Evolutionary conservation across 225 moss, liverwort and hornwort genomes (phyloP).

Genomic region (Polytrichum commune): DNA sequence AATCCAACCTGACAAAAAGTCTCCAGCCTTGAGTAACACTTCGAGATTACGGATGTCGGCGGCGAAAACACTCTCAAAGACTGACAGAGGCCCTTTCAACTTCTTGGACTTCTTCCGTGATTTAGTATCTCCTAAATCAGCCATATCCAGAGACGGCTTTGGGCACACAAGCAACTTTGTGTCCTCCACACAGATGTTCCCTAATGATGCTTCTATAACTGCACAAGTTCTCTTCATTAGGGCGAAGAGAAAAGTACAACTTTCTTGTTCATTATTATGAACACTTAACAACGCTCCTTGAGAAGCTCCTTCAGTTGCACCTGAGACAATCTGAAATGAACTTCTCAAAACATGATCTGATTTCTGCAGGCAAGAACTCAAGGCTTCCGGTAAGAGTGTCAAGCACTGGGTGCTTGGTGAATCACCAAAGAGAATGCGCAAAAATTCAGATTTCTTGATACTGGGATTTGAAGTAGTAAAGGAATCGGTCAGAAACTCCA

Average conservation of each 20-base stretch:
- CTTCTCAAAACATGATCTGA: not conserved
- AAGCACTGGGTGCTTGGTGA: conserved; percentile 28
- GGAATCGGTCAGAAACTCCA: conserved; percentile 43
- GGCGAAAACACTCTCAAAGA: conserved; percentile 26
- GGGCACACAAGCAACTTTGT: conserved; percentile 33
- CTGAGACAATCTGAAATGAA: conserved; percentile 10
- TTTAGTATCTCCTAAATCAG: conserved; percentile 8
- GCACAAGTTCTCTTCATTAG: conserved; percentile 45
- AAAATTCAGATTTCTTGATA: conserved; percentile 26
- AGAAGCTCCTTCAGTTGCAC: conserved; percentile 14
- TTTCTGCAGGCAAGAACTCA: conserved; percentile 12
- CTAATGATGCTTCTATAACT: conserved; percentile 39
- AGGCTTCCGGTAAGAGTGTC: conserved; percentile 38
- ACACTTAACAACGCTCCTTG: conserved; percentile 5
- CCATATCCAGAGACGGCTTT: conserved; percentile 23
- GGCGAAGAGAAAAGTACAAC: conserved; percentile 15
- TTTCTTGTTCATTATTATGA: conserved; percentile 11
- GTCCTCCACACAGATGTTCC: conserved; percentile 33
- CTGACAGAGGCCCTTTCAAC: conserved; percentile 33
- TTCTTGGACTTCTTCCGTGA: conserved; percentile 33
- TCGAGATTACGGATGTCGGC: conserved; percentile 29
- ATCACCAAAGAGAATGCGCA: conserved; percentile 38
- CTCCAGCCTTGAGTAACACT: conserved; percentile 16
- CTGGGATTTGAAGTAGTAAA: conserved; percentile 39
- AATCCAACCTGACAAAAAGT: conserved; percentile 27